These are phyloP conservation scores for Heliocybe sulcata DNA, from an alignment of 1,284 basidiomycete species.

Conservation along the genomic window DNA sequence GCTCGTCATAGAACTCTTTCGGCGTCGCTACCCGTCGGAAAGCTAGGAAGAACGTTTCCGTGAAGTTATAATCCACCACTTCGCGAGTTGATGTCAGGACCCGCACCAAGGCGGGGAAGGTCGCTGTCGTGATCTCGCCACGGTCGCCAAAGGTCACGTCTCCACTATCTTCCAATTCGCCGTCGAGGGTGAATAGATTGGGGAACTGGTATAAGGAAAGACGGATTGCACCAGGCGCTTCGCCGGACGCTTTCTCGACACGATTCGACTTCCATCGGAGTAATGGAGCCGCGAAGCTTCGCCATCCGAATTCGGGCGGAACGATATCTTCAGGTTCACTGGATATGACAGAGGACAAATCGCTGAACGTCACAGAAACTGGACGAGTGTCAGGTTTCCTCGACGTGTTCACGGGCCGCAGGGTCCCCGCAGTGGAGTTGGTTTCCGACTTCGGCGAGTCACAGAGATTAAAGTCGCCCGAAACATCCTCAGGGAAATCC, in stretches of 20 bases:
- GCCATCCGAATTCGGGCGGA: neutral
- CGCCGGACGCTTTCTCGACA: neutral
- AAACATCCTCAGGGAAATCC: no score
- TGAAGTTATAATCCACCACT: slow-evolving; percentile 21
- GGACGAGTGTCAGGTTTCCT: neutral
- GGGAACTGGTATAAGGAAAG: neutral
- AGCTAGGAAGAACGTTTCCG: slow-evolving; percentile 61
- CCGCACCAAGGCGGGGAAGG: neutral
- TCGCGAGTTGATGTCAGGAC: slow-evolving; percentile 12
- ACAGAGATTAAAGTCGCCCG: no score
- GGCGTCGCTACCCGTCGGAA: slow-evolving; percentile 73
- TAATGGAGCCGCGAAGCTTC: neutral
- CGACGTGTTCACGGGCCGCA: neutral
- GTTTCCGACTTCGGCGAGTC: no score
- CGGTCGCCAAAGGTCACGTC: neutral
- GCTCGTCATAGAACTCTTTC: slow-evolving; percentile 39
- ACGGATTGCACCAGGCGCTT: neutral
- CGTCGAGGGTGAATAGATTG: neutral
- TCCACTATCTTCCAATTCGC: neutral
- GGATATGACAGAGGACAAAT: neutral
- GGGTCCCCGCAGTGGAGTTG: neutral
- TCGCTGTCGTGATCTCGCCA: neutral
- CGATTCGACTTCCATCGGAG: neutral
- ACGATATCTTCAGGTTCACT: neutral
- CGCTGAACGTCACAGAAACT: neutral